Conservation (phyloP, 768 basidiomycete genomes). For the Collybia nuda region DNA sequence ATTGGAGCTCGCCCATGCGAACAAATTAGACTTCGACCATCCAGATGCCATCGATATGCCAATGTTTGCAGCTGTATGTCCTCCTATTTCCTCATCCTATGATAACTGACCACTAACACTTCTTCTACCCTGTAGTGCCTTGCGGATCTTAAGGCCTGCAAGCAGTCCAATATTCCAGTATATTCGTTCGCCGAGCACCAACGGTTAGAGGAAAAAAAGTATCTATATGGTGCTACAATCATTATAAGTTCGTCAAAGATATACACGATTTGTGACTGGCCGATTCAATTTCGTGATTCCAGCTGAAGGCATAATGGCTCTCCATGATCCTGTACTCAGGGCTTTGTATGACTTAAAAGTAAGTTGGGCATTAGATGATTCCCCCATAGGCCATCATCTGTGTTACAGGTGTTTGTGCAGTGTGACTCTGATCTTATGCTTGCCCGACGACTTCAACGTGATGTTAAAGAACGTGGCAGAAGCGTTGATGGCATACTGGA, state of each 20-base stretch:
- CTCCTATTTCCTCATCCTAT: background rate
- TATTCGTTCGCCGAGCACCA: conserved; percentile 95
- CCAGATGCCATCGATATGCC: conserved; percentile 92
- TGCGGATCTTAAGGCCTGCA: conserved; percentile 80
- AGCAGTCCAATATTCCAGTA: conserved; percentile 85
- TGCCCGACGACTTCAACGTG: conserved; percentile 85
- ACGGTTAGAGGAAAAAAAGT: conserved; percentile 73
- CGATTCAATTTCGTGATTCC: conserved; percentile 1
- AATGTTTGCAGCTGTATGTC: conserved; percentile 71
- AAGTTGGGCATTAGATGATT: conserved; percentile 7
- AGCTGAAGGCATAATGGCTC: conserved; percentile 92
- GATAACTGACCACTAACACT: conserved; percentile 1
- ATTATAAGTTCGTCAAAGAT: conserved; percentile 64
- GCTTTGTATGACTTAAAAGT: conserved; percentile 92
- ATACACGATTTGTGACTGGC: background rate
- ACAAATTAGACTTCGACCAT: conserved; percentile 84
- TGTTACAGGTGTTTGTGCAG: conserved; percentile 76
- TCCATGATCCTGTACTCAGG: conserved; percentile 78
- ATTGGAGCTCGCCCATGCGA: conserved; percentile 78
- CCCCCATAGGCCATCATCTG: background rate
- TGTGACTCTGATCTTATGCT: conserved; percentile 98
- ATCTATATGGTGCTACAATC: conserved; percentile 90
- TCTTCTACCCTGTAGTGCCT: conserved; percentile 58
- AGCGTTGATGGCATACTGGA: conserved; percentile 86
- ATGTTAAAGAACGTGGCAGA: conserved; percentile 85